These are phyloP conservation scores for Clavulina sp. DNA, from an alignment of 768 basidiomycete species.

Conservation along the genomic window DNA sequence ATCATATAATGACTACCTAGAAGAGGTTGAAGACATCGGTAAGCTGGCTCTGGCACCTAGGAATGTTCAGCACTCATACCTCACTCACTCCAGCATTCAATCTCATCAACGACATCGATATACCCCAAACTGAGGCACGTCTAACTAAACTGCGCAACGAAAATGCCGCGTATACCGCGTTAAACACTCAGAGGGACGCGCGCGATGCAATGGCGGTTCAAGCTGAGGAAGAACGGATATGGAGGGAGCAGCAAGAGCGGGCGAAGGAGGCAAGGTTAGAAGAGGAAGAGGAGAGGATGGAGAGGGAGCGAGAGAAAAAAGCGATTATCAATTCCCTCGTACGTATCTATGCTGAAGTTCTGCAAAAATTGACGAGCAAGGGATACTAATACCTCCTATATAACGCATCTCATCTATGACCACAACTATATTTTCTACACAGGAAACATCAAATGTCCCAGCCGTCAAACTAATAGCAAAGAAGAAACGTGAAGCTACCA, in stretches of 20 bases:
- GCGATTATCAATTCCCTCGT: conserved; percentile 72
- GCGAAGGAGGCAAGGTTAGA: conserved; percentile 45
- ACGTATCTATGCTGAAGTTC: conserved; percentile 17
- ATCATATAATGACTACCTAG: conserved; percentile 87
- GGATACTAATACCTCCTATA: background rate
- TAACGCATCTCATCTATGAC: background rate
- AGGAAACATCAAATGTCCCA: conserved; percentile 36
- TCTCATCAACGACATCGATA: conserved; percentile 75
- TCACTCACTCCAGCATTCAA: conserved; percentile 58
- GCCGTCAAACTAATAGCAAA: conserved; percentile 44
- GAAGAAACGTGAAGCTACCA: conserved; percentile 45
- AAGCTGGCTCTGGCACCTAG: conserved; percentile 19
- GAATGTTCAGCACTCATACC: conserved; percentile 1
- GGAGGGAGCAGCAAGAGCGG: conserved; percentile 49
- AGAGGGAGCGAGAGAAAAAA: conserved; percentile 48
- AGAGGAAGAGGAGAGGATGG: conserved; percentile 62
- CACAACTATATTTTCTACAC: background rate
- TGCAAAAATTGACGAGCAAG: too few relatives aligned
- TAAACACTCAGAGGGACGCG: conserved; percentile 70
- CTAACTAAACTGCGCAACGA: conserved; percentile 62
- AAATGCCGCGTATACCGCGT: conserved; percentile 67
- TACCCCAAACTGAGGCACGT: conserved; percentile 64
- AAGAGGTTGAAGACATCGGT: conserved; percentile 89
- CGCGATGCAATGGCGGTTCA: conserved; percentile 51
- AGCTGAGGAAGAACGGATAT: conserved; percentile 68